Evolutionary conservation across 169 alveolate genomes (phyloP).

Genomic region (Plasmodium inui): DNA sequence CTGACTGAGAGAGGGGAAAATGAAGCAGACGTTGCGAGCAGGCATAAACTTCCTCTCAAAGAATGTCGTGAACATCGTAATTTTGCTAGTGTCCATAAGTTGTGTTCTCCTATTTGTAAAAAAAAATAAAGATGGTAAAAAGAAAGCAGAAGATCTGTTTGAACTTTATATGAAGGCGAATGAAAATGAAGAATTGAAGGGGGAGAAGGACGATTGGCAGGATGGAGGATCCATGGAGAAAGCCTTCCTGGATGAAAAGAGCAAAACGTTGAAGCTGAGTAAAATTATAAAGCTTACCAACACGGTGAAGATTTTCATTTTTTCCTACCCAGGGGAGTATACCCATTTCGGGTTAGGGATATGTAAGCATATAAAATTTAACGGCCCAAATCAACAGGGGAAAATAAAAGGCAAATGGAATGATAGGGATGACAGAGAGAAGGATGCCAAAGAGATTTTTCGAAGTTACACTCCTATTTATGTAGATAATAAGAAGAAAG

Average conservation of each 20-base stretch:
- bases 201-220: background rate
- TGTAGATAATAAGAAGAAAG: constrained; percentile 77
- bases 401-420: constrained; percentile 73
- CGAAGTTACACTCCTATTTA: constrained; percentile 85
- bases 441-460: constrained; percentile 23
- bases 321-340: constrained; percentile 65
- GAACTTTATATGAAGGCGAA: constrained; percentile 22
- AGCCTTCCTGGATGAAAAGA: constrained; percentile 33
- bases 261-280: constrained; percentile 2
- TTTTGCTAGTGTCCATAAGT: constrained; percentile 21
- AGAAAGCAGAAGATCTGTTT: constrained; percentile 11
- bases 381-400: constrained; percentile 24
- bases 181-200: constrained; percentile 44
- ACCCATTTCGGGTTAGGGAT: constrained; percentile 61
- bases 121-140: background rate
- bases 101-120: background rate
- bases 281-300: constrained; percentile 31
- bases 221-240: background rate
- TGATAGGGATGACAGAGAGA: constrained; percentile 46
- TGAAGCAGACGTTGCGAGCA: background rate
- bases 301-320: constrained; percentile 60
- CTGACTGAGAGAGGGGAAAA: background rate
- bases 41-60: background rate
- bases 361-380: constrained; percentile 76
- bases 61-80: constrained; percentile 3